Evolutionary conservation across 805 yeast species (phyloP).

Genomic region (Candida ficus): DNA sequence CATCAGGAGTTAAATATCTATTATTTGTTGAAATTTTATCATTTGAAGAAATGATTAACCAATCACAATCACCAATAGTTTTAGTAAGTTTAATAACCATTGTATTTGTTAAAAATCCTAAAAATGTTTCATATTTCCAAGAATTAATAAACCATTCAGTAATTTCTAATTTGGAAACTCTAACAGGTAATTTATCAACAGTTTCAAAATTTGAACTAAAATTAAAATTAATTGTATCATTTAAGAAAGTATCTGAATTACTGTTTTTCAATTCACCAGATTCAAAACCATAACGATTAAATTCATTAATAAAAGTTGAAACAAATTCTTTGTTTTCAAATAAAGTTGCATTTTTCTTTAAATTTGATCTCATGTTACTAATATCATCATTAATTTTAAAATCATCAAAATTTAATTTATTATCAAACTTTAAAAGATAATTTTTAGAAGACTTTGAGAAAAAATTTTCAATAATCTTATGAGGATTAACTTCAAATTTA

Average conservation of each 20-base stretch:
- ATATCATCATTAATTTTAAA: conserved; percentile 24
- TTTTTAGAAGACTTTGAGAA: conserved; percentile 33
- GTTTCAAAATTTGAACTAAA: conserved; percentile 23
- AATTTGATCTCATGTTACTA: conserved; percentile 20
- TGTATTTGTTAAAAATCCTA: conserved; percentile 30
- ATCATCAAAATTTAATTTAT: conserved; percentile 25
- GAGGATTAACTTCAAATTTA: conserved; percentile 36
- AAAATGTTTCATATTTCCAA: conserved; percentile 35
- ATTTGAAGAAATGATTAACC: conserved; percentile 33
- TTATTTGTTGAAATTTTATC: conserved; percentile 25
- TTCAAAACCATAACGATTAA: conserved; percentile 24
- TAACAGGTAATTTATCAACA: conserved; percentile 24
- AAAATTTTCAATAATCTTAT: conserved; percentile 28
- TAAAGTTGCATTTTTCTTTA: conserved; percentile 19
- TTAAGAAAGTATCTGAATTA: conserved; percentile 21
- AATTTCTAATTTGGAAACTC: conserved; percentile 32
- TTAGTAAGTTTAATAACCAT: conserved; percentile 31
- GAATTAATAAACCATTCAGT: conserved; percentile 36
- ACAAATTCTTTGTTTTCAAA: conserved; percentile 22
- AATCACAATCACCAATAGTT: conserved; percentile 35
- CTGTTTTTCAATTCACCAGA: conserved; percentile 12
- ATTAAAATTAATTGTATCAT: conserved; percentile 27
- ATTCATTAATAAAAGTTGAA: conserved; percentile 24
- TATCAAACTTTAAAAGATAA: conserved; percentile 29
- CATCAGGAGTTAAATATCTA: conserved; percentile 24